phyloP scores from a whole-genome alignment of 129 eudicot species.

The Flaveria linearis region DNA sequence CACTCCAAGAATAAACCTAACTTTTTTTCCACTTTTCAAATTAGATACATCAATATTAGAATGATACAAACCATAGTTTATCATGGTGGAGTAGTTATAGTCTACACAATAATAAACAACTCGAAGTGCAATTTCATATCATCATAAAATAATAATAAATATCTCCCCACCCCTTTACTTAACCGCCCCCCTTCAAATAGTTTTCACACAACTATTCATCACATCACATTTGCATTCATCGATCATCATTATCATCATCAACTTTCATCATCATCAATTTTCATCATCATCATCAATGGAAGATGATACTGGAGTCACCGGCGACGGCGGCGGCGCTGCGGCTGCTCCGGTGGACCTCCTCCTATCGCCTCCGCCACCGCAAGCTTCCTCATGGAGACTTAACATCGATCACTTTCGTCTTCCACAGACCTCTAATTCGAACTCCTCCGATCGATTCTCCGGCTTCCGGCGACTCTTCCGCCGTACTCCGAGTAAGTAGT shows the following conservation, averaged over 20 bases:
- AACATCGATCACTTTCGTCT: conserved; percentile 39
- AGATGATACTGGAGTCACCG: conserved; percentile 16
- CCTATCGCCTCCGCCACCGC: conserved; percentile 28
- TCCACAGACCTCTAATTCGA: conserved; percentile 20
- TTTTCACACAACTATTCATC: conserved; percentile 7
- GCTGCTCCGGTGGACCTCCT: conserved; percentile 8
- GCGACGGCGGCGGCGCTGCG: not conserved
- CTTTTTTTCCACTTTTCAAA: too few species aligned
- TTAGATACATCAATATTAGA: not conserved
- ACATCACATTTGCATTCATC: not conserved
- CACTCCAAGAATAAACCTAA: too few species aligned
- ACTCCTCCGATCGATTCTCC: conserved; percentile 18
- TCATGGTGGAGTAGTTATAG: conserved; percentile 31
- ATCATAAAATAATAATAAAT: not conserved
- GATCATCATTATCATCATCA: not conserved
- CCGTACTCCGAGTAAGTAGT: conserved; percentile 31
- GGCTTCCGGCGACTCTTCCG: conserved; percentile 23
- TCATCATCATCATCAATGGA: conserved; percentile 21
- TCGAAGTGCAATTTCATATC: not conserved
- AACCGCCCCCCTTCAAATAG: conserved; percentile 13
- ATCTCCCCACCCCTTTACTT: conserved; percentile 12
- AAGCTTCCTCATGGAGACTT: conserved; percentile 40
- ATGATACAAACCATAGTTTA: not conserved
- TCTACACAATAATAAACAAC: not conserved
- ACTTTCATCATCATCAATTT: not conserved